Conservation (phyloP, 371 early-diverging fungal species). For the Actinomortierella ambigua region DNA sequence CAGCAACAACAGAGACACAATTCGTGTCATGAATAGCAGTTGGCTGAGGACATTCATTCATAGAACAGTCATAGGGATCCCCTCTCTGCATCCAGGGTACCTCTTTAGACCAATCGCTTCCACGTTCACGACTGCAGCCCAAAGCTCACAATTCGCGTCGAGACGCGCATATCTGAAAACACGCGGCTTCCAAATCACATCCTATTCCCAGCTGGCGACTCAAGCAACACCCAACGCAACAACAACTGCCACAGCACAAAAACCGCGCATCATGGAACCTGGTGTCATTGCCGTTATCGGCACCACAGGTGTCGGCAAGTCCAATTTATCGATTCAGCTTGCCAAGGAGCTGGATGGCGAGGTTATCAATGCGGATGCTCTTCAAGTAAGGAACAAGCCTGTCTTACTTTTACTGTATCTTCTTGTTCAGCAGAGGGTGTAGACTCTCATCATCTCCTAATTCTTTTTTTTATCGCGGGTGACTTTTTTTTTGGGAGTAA, state of each 20-base stretch:
- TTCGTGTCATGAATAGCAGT: too few species aligned
- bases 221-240: background rate
- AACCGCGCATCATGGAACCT: conserved; percentile 24
- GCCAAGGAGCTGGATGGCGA: conserved; percentile 86
- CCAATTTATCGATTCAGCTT: conserved; percentile 87
- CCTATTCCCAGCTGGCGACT: background rate
- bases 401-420: conserved; percentile 9
- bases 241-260: too few species aligned
- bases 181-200: too few species aligned
- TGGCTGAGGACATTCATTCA: too few species aligned
- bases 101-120: too few species aligned
- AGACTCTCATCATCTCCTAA: background rate
- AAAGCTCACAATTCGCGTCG: too few species aligned
- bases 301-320: conserved; percentile 95
- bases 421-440: too few species aligned
- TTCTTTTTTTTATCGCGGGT: background rate
- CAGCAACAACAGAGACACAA: too few species aligned
- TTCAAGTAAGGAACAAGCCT: conserved; percentile 74
- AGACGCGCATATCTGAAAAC: too few species aligned
- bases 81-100: too few species aligned
- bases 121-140: too few species aligned
- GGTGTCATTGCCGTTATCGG: conserved; percentile 68
- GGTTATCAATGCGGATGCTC: conserved; percentile 92
- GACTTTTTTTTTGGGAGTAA: conserved; percentile 23
- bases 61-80: too few species aligned